Base-by-base conservation (phyloP, 768 basidiomycete species). In the Leccinum subtestaceum region DNA sequence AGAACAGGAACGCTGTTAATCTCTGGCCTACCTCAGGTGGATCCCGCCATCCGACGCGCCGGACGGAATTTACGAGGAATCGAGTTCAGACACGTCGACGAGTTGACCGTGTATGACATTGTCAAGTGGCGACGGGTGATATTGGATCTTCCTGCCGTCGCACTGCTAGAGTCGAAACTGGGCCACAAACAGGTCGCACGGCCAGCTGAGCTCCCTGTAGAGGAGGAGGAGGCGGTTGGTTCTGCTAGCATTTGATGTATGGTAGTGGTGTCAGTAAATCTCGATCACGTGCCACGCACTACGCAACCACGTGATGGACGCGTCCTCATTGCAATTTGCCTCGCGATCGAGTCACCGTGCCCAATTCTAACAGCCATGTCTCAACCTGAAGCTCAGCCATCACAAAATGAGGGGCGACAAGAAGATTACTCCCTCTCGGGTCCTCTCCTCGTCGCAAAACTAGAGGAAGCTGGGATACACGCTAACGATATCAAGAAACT, bases 401-500 rank as follows among this genome's bases (percentile, higher is more conserved):
- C 81, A 21, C 82, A 86, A 64, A 72, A 60, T 55, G 78, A 76
- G 51, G 85, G 84, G 40, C 77, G 74, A 19, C 80, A 78, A 45
- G 81, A 78, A 32, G 80, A 82, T 2, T 77, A 78, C 57, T 78
- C 84, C 56, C 78, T 87, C 57, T 83, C 86, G 17, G 95, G 92
- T 3, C 95, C 95, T 57, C 79, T 96, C 60, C 86, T 95, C 51
- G 87, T 97, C 57, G 78, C 77, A 66, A 97, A 96, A 72, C 79
- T 86, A 34, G 83, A 95, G 76, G 95, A 96, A 77, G 86, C 86
- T 17, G 96, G 96, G 8, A 91, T 98, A 62, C 86, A 89, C 50
- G 73, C 87, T 29, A 90, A 93, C 66, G 97, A 98, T 69, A 88
- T 95, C 78, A 93, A 95, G 84, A 98, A 98, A 73, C 87, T 99